Evolutionary conservation across 495 filamentous ascomycete genomes (phyloP), one percentile per base, ranked within the genome.

Genomic region (Beverwykella pulmonaria): DNA sequence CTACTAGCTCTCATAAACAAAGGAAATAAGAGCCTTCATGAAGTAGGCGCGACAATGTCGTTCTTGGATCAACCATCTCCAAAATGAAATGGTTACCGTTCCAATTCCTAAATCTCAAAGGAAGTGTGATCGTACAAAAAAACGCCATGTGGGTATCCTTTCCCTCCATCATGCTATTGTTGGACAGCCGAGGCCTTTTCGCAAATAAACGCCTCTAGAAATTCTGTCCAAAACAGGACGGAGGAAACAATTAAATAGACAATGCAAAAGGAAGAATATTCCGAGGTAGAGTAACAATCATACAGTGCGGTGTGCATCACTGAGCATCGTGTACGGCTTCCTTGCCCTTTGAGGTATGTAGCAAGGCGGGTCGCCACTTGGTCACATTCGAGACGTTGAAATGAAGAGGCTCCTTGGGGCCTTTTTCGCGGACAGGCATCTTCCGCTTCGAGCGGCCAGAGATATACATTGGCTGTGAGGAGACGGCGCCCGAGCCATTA

Each of bases 381-480:
- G 63, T 41, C 23, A 71, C 63, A 25, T 67, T 63, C 26, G 39
- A 26, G 23, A 71, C 65, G 44, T 68, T 71, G 59, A 71, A 71
- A 55, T 68, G 69, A 17, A 71, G 56, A 10, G 70, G 70, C 54
- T 72, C 70, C 53, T 67, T 72, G n/a, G 62, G 49, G 5, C 62
- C 63, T 30, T 72, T 69, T 50, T 71, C 60, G 20, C 65, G 47
- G 25, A 71, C 69, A 19, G 70, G 61, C 57, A 72, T 69, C 66
- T 72, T 72, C 32, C 70, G 50, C 59, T 72, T 72, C 15, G 70
- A 72, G 12, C 70, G 56, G 23, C 70, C 70, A 27, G 70, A 72
- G 46, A 72, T 49, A 44, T 72, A 72, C 59, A 69, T 63, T n/a
- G 69, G 65, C 34, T 57, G 57, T 3, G 39, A 34, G 14, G 48